Percentiles rank a stretch among this genome's conserved stretches.
Evolutionary conservation across 768 basidiomycete genomes (phyloP).

Genomic region (Leccinum subgranulosum): DNA sequence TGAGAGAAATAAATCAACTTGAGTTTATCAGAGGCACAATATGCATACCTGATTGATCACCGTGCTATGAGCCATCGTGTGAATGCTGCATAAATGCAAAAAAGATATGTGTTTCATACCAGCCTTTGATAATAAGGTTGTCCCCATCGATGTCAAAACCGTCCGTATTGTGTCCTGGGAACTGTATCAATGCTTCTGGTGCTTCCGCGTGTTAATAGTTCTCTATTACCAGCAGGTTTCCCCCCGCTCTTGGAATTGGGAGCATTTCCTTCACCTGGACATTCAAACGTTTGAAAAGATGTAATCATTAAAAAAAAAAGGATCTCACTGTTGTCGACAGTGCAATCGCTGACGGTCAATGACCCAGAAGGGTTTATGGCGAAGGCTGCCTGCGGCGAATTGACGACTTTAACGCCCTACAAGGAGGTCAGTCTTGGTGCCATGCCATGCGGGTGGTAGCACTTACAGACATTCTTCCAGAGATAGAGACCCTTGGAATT

Average conservation of each 20-base stretch:
- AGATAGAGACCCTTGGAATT: slow-evolving; percentile 34
- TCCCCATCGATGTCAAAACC: slow-evolving; percentile 45
- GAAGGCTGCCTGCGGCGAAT: slow-evolving; percentile 38
- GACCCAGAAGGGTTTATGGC: slow-evolving; percentile 27
- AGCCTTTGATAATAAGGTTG: slow-evolving; percentile 30
- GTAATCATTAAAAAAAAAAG: not conserved
- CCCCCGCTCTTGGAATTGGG: slow-evolving; percentile 52
- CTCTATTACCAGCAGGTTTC: slow-evolving; percentile 40
- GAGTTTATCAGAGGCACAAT: not conserved
- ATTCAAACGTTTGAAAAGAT: not conserved
- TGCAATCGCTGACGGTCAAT: slow-evolving; percentile 43
- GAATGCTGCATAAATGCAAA: not conserved
- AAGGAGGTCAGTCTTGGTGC: not conserved
- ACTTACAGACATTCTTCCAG: slow-evolving; percentile 35
- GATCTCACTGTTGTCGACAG: slow-evolving; percentile 54
- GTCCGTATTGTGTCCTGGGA: slow-evolving; percentile 47
- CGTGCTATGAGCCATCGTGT: slow-evolving; percentile 5
- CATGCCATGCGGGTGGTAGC: not conserved
- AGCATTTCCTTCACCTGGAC: slow-evolving; percentile 47
- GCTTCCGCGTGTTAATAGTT: not conserved
- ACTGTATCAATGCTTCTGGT: not conserved
- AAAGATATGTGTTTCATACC: slow-evolving; percentile 11
- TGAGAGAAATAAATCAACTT: not conserved
- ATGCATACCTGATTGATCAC: slow-evolving; percentile 27
- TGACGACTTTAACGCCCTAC: slow-evolving; percentile 37